Evolutionary conservation across 169 alveolate genomes (phyloP).

Genomic region (Plasmodium berghei): DNA sequence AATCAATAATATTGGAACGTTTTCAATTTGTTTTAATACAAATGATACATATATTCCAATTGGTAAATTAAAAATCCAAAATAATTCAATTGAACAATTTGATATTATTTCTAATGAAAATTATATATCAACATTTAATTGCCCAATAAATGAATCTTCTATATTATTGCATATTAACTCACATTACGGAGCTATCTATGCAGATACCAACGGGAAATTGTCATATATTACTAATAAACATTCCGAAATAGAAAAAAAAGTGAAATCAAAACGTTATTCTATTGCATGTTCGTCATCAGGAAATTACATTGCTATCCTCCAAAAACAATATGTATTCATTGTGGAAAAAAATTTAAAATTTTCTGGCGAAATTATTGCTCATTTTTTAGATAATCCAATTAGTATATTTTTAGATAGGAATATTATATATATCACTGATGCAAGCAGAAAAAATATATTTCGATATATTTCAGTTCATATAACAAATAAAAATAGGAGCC

Average conservation of each 20-base stretch:
- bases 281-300: slow-evolving; percentile 14
- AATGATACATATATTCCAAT: not conserved
- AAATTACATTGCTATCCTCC: slow-evolving; percentile 14
- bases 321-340: slow-evolving; percentile 2
- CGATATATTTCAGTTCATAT: slow-evolving; percentile 8
- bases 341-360: not conserved
- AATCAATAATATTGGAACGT: slow-evolving; percentile 19
- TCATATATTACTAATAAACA: not conserved
- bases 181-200: not conserved
- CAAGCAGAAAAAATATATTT: slow-evolving; percentile 46
- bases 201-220: not conserved
- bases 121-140: slow-evolving; percentile 31
- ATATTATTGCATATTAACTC: not conserved
- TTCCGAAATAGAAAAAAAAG: not conserved
- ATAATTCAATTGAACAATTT: slow-evolving; percentile 33
- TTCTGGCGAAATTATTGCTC: slow-evolving; percentile 16
- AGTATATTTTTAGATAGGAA: slow-evolving; percentile 37
- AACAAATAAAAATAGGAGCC: not conserved
- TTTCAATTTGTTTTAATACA: slow-evolving; percentile 8
- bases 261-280: not conserved
- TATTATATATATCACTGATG: slow-evolving; percentile 40
- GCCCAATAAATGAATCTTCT: not conserved
- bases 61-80: slow-evolving; percentile 41
- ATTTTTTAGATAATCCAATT: slow-evolving; percentile 43
- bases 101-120: not conserved